Base-by-base conservation (phyloP, 345 rosid genomes). In the Reutealis trisperma region DNA sequence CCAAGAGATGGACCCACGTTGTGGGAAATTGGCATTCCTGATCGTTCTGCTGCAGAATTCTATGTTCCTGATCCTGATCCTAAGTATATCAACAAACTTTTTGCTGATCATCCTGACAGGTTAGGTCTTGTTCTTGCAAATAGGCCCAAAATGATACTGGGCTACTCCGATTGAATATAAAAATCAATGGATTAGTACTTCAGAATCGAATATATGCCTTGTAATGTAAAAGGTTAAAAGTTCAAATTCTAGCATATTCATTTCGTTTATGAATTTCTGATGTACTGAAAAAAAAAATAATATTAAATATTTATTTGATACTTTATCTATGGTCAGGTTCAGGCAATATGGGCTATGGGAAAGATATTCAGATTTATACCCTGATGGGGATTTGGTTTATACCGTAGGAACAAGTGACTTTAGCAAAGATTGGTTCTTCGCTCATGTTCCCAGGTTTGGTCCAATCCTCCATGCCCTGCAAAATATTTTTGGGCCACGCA, bases 21-120 rank as follows among this genome's bases (percentile, higher is more conserved):
- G 81, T 95, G 99, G 99, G 98, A 95, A 80, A 93, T 95, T 12
- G 99, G 99, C 37, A 78, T 87, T 73, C 98, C 99, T 30, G 91
- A 95, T 84, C 88, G 98, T 49, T 84, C 94, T 3, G 94, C 97
- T 0, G 87, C 91, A 7, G 94, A 90, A 72, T 95, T 95, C 81
- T 88, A 87, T 81, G 72, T 86, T 80, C 98, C 99, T 4, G 94
- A 93, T 80, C 94, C 97, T 5, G 81, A 95, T 81, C 93, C 97
- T 9, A 86, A 71, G 60, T 85, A 86, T 79, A 45, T 89, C 65
- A 95, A 95, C 75, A 88, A 81, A 44, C 90, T 93, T 72, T 86
- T 64, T 75, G 34, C 89, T 71, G 77, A 84, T 64, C 96, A 92
- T 77, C 90, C 91, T 64, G 96, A 94, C 77, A 91, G 88, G 97